A percentile compares a stretch with the other conserved stretches of the same genome.
Conservation (phyloP, 2,329 filamentous ascomycete genomes). For the Cladosporium sp. region DNA sequence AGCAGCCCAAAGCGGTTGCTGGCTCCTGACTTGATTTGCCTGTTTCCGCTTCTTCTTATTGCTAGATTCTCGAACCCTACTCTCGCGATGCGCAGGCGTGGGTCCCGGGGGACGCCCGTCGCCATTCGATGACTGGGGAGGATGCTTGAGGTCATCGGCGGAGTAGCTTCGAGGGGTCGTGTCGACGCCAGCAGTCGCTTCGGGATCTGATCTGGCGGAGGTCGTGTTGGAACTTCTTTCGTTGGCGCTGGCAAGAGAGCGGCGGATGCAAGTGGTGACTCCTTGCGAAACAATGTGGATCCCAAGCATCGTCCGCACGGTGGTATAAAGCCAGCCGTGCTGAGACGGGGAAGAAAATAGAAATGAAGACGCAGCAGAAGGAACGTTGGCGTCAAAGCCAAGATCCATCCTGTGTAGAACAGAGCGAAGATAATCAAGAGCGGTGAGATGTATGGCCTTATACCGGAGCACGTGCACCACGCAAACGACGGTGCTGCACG, state of each 20-base stretch:
- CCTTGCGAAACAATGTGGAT: constrained; percentile 41
- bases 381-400: constrained; percentile 32
- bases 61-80: constrained; percentile 59
- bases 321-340: constrained; percentile 34
- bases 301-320: constrained; percentile 36
- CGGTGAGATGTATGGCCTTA: constrained; percentile 46
- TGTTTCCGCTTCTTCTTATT: constrained; percentile 87
- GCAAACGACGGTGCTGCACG: constrained; percentile 68
- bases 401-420: constrained; percentile 39
- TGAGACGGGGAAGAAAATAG: constrained; percentile 32
- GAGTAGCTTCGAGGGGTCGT: constrained; percentile 17
- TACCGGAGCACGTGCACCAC: constrained; percentile 54
- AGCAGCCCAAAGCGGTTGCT: constrained; percentile 91
- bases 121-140: constrained; percentile 36
- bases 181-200: constrained; percentile 30
- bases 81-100: constrained; percentile 53
- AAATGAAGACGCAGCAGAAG: constrained; percentile 33
- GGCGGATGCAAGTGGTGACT: constrained; percentile 38
- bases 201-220: constrained; percentile 33
- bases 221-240: constrained; percentile 34
- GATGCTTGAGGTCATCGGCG: constrained; percentile 29
- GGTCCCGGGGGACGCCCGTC: constrained; percentile 53
- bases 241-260: constrained; percentile 38
- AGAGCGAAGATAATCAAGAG: constrained; percentile 40
- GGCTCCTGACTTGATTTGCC: constrained; percentile 83